Percentiles rank a stretch among this genome's conserved stretches.
These are phyloP conservation scores for Wickerhamiella spandovensis DNA, from an alignment of 805 yeast genomes.

Conservation along the genomic window DNA sequence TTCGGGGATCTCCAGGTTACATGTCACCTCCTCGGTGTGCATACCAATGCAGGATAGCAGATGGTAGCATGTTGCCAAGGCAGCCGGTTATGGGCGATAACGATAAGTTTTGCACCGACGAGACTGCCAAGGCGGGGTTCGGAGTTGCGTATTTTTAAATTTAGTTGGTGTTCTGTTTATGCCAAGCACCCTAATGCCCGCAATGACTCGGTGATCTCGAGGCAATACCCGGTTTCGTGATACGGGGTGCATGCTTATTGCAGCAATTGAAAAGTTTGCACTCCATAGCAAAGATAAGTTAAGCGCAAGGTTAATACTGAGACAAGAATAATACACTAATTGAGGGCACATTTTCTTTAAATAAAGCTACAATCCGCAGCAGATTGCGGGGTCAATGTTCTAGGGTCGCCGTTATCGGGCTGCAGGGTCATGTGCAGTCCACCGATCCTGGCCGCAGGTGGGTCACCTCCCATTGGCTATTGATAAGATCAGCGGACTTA, in stretches of 20 bases:
- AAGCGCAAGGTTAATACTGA: background rate
- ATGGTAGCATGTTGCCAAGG: background rate
- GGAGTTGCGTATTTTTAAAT: too few species aligned
- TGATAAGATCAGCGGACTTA: slow-evolving; percentile 2
- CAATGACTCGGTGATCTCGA: background rate
- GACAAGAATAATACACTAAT: too few species aligned
- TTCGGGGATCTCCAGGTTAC: background rate
- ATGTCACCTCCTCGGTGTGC: background rate
- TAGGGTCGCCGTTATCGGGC: background rate
- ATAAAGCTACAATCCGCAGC: background rate
- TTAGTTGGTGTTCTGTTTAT: too few species aligned
- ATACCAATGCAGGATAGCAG: background rate
- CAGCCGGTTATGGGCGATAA: background rate
- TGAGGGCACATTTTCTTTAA: background rate
- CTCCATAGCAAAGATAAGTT: background rate
- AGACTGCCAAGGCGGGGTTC: too few species aligned
- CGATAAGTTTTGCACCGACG: background rate
- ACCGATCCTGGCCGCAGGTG: background rate
- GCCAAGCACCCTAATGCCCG: background rate
- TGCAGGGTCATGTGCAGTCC: background rate
- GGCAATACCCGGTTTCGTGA: background rate
- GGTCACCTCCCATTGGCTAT: slow-evolving; percentile 3
- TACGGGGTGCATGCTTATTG: background rate
- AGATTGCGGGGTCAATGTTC: background rate
- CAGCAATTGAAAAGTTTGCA: background rate